These are phyloP conservation scores for Sindora glabra DNA, from an alignment of 306 rosid genomes.

Conservation along the genomic window DNA sequence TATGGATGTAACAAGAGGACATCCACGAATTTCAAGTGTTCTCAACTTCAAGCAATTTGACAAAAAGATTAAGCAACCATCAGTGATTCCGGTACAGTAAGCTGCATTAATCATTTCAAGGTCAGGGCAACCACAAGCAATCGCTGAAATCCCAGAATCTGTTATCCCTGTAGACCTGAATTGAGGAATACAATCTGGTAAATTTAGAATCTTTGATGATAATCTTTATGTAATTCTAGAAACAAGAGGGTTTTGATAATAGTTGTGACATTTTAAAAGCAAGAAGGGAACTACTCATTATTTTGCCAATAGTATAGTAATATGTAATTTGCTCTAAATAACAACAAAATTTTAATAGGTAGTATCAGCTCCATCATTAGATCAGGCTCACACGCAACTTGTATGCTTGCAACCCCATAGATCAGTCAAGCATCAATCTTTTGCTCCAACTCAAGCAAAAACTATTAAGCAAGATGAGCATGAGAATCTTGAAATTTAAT, in stretches of 20 bases:
- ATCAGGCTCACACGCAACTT: no score
- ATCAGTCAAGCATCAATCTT: background rate
- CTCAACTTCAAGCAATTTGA: conserved; percentile 57
- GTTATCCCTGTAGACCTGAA: conserved; percentile 75
- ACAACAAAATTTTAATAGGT: no score
- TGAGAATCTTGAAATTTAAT: no score
- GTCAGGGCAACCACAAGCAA: conserved; percentile 68
- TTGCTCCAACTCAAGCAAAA: background rate
- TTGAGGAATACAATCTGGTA: background rate
- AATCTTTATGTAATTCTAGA: no score
- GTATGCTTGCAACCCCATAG: background rate
- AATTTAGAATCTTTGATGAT: no score
- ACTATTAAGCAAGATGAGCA: no score
- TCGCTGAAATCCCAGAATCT: conserved; percentile 63
- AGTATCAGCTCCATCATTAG: no score
- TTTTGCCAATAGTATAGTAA: no score
- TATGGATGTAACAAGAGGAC: conserved; percentile 55
- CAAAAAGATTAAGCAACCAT: conserved; percentile 46
- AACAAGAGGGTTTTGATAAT: no score
- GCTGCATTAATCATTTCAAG: conserved; percentile 75
- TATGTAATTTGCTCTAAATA: no score
- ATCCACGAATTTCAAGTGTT: conserved; percentile 79
- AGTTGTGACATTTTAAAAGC: no score
- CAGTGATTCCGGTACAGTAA: conserved; percentile 69
- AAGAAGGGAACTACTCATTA: no score